These are phyloP conservation scores for Amorphotheca resinae DNA, from an alignment of 495 filamentous ascomycete genomes.

Conservation along the genomic window DNA sequence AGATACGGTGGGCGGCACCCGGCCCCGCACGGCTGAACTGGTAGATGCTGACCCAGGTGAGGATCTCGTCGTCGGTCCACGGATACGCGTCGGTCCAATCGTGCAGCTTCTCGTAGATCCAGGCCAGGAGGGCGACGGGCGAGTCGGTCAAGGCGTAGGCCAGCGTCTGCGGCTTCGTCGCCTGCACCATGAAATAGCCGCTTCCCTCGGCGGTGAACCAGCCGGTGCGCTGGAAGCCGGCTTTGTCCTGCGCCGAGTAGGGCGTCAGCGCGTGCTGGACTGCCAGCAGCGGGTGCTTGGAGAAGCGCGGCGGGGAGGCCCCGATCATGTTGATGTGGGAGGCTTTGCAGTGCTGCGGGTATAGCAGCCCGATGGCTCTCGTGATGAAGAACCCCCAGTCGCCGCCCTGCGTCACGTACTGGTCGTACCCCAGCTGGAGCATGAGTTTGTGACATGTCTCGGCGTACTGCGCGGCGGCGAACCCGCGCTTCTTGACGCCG, in stretches of 20 bases:
- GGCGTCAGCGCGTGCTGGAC: constrained; percentile 12
- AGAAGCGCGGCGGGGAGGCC: constrained; percentile 17
- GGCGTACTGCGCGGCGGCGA: constrained; percentile 47
- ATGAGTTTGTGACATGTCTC: constrained; percentile 52
- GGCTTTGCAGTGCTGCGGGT: constrained; percentile 44
- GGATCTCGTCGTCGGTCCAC: constrained; percentile 56
- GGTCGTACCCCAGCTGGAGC: constrained; percentile 49
- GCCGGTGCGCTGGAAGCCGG: constrained; percentile 30
- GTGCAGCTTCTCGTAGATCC: constrained; percentile 62
- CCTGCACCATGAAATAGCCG: constrained; percentile 40
- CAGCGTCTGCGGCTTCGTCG: constrained; percentile 53
- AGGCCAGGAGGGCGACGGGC: constrained; percentile 50
- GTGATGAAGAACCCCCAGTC: constrained; percentile 60
- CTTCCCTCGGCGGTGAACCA: constrained; percentile 25
- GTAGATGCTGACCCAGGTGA: constrained; percentile 55
- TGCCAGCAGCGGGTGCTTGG: constrained; percentile 9
- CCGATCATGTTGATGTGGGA: constrained; percentile 36
- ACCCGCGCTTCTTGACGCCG: constrained; percentile 34
- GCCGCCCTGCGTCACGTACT: constrained; percentile 58
- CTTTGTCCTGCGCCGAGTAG: constrained; percentile 26
- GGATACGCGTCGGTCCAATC: constrained; percentile 54
- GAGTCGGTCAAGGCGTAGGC: constrained; percentile 45
- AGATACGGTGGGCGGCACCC: constrained; percentile 42
- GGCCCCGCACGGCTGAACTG: constrained; percentile 45
- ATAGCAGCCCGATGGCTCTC: constrained; percentile 41